Evolutionary conservation across 1,139 yeast species (phyloP).

Genomic region (Pichiaceae sp.): DNA sequence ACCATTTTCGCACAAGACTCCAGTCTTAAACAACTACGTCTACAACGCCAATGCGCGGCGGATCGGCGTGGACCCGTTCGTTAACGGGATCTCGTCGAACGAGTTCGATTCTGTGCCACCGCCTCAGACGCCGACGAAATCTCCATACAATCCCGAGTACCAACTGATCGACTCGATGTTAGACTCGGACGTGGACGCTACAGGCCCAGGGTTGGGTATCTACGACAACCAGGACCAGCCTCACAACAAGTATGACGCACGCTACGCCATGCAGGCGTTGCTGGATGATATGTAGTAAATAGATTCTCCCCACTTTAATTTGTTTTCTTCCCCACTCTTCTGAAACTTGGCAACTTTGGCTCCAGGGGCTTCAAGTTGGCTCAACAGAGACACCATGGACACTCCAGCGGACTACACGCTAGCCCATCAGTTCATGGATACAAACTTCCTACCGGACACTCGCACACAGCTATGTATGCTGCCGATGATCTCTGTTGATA

Average conservation of each 20-base stretch:
- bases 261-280: slow-evolving; percentile 18
- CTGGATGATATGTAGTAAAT: slow-evolving; percentile 8
- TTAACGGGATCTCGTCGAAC: slow-evolving; percentile 17
- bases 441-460: slow-evolving; percentile 18
- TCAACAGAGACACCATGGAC: too few species aligned
- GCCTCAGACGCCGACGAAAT: slow-evolving; percentile 3
- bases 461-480: slow-evolving; percentile 15
- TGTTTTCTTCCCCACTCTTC: too few species aligned
- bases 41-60: slow-evolving; percentile 9
- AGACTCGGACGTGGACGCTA: background rate
- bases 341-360: too few species aligned
- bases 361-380: too few species aligned
- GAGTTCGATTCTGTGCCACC: slow-evolving; percentile 13
- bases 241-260: slow-evolving; percentile 13
- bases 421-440: slow-evolving; percentile 23
- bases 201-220: background rate
- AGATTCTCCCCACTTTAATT: background rate
- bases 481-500: slow-evolving; percentile 17
- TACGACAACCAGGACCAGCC: background rate
- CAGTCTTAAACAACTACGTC: slow-evolving; percentile 5
- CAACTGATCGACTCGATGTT: slow-evolving; percentile 2
- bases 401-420: too few species aligned
- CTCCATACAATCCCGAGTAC: slow-evolving; percentile 2
- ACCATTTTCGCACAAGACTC: slow-evolving; percentile 3
- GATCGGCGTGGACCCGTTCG: slow-evolving; percentile 19